These are phyloP conservation scores for Spencermartinsiella ligniputridi DNA, from an alignment of 1,139 yeast species.

Conservation along the genomic window DNA sequence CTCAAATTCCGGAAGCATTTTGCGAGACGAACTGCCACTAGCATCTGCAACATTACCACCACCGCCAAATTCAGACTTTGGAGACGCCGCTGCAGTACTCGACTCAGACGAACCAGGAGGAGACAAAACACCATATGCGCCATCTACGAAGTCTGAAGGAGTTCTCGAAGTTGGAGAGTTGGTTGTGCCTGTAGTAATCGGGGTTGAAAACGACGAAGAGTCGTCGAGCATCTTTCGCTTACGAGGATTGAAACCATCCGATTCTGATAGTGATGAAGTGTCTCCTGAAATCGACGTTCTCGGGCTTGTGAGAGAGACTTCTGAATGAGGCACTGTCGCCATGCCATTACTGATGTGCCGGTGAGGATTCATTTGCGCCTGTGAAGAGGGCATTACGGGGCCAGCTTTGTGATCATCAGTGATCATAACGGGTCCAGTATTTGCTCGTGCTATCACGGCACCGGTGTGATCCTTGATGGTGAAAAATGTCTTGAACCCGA, in stretches of 20 bases:
- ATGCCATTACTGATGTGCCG: background rate
- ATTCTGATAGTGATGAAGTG: conserved; percentile 6
- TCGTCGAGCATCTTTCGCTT: conserved; percentile 2
- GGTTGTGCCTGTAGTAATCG: conserved; percentile 2
- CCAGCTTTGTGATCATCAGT: conserved; percentile 79
- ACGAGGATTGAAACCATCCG: conserved; percentile 12
- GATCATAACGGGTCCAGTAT: conserved; percentile 74
- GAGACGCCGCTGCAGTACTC: conserved; percentile 17
- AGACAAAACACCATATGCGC: conserved; percentile 5
- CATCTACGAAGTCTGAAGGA: background rate
- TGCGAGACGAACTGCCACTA: background rate
- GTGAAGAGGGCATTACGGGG: conserved; percentile 1
- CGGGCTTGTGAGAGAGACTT: background rate
- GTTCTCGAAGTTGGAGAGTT: background rate
- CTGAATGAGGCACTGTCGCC: background rate
- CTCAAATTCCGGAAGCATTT: background rate
- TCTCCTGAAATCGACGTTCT: conserved; percentile 1
- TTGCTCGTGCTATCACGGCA: conserved; percentile 61
- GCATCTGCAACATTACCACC: background rate
- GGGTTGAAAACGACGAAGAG: background rate
- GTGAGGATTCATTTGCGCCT: background rate
- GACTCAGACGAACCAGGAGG: conserved; percentile 13
- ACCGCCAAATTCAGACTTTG: conserved; percentile 8
- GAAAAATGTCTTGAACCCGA: conserved; percentile 69
- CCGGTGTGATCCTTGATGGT: conserved; percentile 58